Percentiles rank a stretch among this genome's conserved stretches.
Conservation (phyloP, 345 rosid species). For the Citrus inodora region DNA sequence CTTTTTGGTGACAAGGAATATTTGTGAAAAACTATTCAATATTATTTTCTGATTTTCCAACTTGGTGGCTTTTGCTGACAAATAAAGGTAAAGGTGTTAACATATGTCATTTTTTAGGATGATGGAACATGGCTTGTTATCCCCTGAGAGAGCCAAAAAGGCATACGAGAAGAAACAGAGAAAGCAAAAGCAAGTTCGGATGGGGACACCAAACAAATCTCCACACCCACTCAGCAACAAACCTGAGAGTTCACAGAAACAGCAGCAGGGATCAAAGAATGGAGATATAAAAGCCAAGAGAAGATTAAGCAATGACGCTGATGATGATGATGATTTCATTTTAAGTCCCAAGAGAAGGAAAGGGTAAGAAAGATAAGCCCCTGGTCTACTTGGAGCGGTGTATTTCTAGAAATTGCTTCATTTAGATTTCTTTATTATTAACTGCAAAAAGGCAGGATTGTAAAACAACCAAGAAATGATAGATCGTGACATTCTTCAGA, state of each 20-base stretch:
- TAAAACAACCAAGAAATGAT: slow-evolving; percentile 7
- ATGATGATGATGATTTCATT: slow-evolving; percentile 48
- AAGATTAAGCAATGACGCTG: slow-evolving; percentile 44
- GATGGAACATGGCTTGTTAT: slow-evolving; percentile 96
- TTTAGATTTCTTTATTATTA: slow-evolving; percentile 19
- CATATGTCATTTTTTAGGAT: slow-evolving; percentile 50
- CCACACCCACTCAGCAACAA: slow-evolving; percentile 38
- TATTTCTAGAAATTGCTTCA: slow-evolving; percentile 16
- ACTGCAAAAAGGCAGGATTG: slow-evolving; percentile 15
- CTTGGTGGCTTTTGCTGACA: background rate
- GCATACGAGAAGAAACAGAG: slow-evolving; percentile 85
- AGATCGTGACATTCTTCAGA: slow-evolving; percentile 29
- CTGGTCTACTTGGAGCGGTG: slow-evolving; percentile 11
- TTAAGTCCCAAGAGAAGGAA: slow-evolving; percentile 73
- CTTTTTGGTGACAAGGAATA: background rate
- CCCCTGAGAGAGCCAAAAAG: slow-evolving; percentile 67
- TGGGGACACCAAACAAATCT: slow-evolving; percentile 64
- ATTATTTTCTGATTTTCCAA: background rate
- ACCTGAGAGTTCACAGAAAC: slow-evolving; percentile 65
- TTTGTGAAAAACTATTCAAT: background rate
- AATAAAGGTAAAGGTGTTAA: background rate
- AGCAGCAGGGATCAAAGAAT: slow-evolving; percentile 48
- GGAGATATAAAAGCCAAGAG: slow-evolving; percentile 66
- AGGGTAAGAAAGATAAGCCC: slow-evolving; percentile 37
- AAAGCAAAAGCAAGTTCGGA: slow-evolving; percentile 70